phyloP scores from a whole-genome alignment of 768 basidiomycete genomes.

The Suillus clintonianus region DNA sequence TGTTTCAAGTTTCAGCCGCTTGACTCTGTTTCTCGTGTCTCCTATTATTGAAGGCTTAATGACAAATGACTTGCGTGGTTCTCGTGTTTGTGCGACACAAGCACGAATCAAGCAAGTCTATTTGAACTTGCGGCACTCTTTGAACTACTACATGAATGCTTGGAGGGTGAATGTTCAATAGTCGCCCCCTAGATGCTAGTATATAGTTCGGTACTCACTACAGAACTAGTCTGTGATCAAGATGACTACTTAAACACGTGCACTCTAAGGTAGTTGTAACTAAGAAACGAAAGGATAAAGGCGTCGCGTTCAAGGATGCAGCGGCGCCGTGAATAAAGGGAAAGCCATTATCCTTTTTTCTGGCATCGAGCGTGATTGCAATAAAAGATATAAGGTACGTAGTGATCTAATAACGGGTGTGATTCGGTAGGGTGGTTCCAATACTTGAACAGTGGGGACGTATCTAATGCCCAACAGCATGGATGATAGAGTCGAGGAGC shows the following conservation, averaged over 20 bases:
- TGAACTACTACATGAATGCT: not conserved
- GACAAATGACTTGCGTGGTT: not conserved
- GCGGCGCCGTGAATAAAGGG: not conserved
- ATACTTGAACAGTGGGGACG: not conserved
- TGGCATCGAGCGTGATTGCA: not conserved
- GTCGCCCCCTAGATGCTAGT: not conserved
- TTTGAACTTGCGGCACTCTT: no score
- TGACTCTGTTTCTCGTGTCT: not conserved
- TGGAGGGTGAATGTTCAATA: not conserved
- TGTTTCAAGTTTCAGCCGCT: not conserved
- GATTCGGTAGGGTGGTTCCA: not conserved
- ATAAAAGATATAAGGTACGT: not conserved
- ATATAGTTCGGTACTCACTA: not conserved
- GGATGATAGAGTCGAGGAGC: conserved; percentile 57
- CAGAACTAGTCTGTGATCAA: not conserved
- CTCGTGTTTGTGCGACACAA: no score
- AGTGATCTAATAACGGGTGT: not conserved
- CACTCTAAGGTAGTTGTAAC: not conserved
- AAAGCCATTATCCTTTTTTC: not conserved
- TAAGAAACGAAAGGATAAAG: not conserved
- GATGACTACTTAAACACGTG: not conserved
- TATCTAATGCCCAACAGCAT: not conserved
- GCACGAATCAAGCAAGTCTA: no score
- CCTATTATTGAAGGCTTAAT: not conserved
- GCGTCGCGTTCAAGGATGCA: not conserved